Base-by-base conservation (phyloP, 148 eudicot genomes). In the Suaeda aralocaspica region DNA sequence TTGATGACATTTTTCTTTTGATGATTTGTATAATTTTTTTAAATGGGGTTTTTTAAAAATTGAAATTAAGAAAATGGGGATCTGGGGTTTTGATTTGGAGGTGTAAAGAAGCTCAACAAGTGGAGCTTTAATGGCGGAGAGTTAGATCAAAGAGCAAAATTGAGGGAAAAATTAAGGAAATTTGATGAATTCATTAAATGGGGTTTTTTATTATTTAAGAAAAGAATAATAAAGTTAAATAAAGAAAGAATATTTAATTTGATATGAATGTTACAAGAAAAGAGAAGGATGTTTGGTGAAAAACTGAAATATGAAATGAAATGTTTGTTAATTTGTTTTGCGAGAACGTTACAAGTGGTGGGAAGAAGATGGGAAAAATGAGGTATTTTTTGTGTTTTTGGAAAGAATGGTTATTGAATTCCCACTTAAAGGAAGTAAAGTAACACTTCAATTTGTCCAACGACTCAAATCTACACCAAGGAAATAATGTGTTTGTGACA, bases 1-100 rank as follows among this genome's bases (percentile, higher is more conserved):
- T 77, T 39, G 70, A 41, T 49, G 81, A 26, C 72, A 80, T 48
- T n/a, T 44, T 71, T 70, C 26, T 34, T 7, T 11, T 59, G 9
- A 1, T 76, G 41, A 13, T 64, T 8, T 34, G 1, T 12, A 45
- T 45, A 10, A 45, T 48, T 16, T 45, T 51, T 44, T 66, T 16
- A 59, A 64, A n/a, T 59, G 45, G 69, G 59, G 10, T 50, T 67
- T 49, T 64, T 70, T 25, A 30, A 21, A 45, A 45, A 2, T 9
- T 42, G 46, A 14, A 14, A 14, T 42, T 42, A 9, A 5, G 0
- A 42, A 42, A 7, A 5, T 46, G 13, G 22, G 61, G 74, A 68
- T 63, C 59, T 56, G 66, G 50, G 52, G 70, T 31, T 60, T 52
- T 69, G 45, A 18, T 8, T 41, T 4, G 41, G 41, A 36, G 8